Percentiles rank a stretch among this genome's conserved stretches.
Conservation (phyloP, 176 grass and related monocot genomes). For the Cenchrus purpureus region DNA sequence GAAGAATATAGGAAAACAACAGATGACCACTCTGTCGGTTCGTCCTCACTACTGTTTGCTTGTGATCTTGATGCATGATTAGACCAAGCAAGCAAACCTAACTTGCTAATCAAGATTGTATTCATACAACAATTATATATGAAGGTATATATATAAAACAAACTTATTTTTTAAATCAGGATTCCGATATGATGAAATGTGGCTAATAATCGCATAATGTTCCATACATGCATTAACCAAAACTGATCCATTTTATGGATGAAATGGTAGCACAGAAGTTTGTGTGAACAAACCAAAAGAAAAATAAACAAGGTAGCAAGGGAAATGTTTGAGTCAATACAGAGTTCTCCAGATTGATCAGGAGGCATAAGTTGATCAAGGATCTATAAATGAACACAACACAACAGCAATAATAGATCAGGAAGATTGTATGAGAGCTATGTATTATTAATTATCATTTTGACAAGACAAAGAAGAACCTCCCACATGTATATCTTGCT, state of each 20-base stretch:
- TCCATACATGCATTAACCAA: neutral
- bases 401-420: neutral
- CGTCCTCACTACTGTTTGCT: constrained; percentile 32
- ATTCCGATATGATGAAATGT: no score
- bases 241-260: neutral
- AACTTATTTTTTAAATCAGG: neutral
- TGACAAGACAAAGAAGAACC: constrained; percentile 16
- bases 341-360: neutral
- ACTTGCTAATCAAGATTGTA: constrained; percentile 1
- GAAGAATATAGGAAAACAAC: constrained; percentile 40
- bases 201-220: neutral
- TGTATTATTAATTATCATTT: neutral
- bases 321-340: neutral
- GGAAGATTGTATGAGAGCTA: neutral
- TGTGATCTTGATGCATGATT: constrained; percentile 31
- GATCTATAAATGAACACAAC: neutral
- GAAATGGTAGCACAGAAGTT: neutral
- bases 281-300: neutral
- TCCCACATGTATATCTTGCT: neutral
- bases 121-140: neutral
- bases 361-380: neutral
- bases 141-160: neutral
- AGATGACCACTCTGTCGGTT: constrained; percentile 23
- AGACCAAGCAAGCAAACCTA: neutral
- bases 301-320: neutral